Evolutionary conservation across 805 yeast genomes (phyloP).

Genomic region (Saturnispora gosingensis): DNA sequence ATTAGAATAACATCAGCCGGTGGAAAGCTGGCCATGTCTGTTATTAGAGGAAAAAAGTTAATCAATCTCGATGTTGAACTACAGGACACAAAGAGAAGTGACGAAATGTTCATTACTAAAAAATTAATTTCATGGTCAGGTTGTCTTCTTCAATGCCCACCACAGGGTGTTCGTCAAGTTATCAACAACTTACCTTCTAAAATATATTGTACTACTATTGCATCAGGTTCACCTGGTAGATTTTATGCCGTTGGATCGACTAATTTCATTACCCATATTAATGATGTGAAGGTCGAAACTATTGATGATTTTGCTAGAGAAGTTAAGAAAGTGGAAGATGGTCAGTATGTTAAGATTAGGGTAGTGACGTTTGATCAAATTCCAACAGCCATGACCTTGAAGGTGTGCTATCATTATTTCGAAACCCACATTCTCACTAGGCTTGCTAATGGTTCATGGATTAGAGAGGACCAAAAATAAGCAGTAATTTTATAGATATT

Average conservation of each 20-base stretch:
- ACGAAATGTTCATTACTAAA: conserved; percentile 39
- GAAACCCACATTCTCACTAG: conserved; percentile 53
- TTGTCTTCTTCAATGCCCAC: conserved; percentile 77
- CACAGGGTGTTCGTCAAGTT: conserved; percentile 82
- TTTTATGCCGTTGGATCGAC: conserved; percentile 74
- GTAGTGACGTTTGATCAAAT: conserved; percentile 78
- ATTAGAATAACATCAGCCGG: conserved; percentile 17
- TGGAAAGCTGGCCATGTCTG: conserved; percentile 41
- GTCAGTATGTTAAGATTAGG: conserved; percentile 72
- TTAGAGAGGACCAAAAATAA: conserved; percentile 25
- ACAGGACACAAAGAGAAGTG: conserved; percentile 39
- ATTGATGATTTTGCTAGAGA: conserved; percentile 57
- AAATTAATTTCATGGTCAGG: conserved; percentile 79
- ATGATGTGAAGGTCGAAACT: conserved; percentile 64
- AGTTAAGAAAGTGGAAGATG: conserved; percentile 65
- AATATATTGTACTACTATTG: conserved; percentile 71
- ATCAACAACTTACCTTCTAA: conserved; percentile 68
- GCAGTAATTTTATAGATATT: not conserved
- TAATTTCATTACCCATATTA: conserved; percentile 82
- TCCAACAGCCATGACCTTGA: conserved; percentile 77
- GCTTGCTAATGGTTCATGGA: conserved; percentile 44
- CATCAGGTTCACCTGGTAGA: conserved; percentile 78
- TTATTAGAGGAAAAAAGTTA: conserved; percentile 65
- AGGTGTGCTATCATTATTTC: conserved; percentile 84
- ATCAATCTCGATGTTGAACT: conserved; percentile 56